Base-by-base conservation (phyloP, 2,329 filamentous ascomycete genomes). In the Penicillium sp. region DNA sequence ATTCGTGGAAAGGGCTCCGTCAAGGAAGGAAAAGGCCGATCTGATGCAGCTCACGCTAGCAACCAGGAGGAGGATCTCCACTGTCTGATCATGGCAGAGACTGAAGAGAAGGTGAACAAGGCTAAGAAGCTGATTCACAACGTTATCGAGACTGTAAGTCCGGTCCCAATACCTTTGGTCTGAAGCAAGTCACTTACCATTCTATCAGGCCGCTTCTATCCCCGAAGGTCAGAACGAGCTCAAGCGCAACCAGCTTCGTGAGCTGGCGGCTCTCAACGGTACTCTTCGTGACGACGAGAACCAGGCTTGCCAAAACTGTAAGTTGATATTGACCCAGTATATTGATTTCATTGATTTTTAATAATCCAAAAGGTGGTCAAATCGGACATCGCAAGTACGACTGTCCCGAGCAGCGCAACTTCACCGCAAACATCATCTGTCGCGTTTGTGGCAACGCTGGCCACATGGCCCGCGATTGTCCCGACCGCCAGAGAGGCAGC, bases 1-100 rank as follows among this genome's bases (percentile, higher is more conserved):
- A 99, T 99, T 75, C 93, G 95, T 79, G 95, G 95, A 82, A 99
- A 99, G 81, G 95, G 95, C 75, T 99, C 95, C 70, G 95, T 99
- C 76, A 99, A 99, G 80, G 95, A 99, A 85, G 95, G 95, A 82
- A 99, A 99, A 78, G 95, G 95, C 67, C 92, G 95, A 67, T 98
- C 95, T 81, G 95, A 99, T 78, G 95, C 95, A 70, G 95, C 95
- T 81, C 95, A 99, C 79, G 92, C 93, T 77, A 98, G 95, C 85
- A 99, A 99, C 83, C 95, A 99, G 85, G 95, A 99, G 82, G 95
- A 99, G 80, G 95, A 99, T 76, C 84, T 99, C 57, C 95, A 99
- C 80, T 99, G 95, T 79, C 82, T 99, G 75, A 98, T 99, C 80
- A 99, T 99, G 95, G 95, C 95, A 72, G 95, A 99, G 73, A 98